Percentiles rank a stretch among this genome's conserved stretches.
Evolutionary conservation across 768 basidiomycete species (phyloP).

Genomic region (Hydnomerulius pinastri): DNA sequence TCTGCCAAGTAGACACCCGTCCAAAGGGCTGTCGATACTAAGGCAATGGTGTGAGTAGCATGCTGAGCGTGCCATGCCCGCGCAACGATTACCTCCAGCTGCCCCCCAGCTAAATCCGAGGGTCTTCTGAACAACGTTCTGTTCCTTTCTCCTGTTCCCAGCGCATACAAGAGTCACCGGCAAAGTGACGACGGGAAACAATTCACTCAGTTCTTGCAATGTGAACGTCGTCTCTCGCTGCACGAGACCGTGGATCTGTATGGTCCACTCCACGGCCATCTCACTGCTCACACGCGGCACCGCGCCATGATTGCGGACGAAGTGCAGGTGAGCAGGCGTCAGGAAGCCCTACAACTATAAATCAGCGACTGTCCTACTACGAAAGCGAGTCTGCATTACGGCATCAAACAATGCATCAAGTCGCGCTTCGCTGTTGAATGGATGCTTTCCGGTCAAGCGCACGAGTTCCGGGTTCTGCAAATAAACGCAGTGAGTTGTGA

Average conservation of each 20-base stretch:
- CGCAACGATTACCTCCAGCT: slow-evolving; percentile 33
- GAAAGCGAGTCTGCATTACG: slow-evolving; percentile 14
- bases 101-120: slow-evolving; percentile 61
- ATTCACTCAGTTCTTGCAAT: slow-evolving; percentile 43
- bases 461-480: slow-evolving; percentile 40
- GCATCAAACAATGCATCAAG: slow-evolving; percentile 45
- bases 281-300: slow-evolving; percentile 49
- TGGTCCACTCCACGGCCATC: slow-evolving; percentile 42
- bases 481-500: neutral
- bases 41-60: slow-evolving; percentile 3
- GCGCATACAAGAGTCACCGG: slow-evolving; percentile 67
- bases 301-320: slow-evolving; percentile 64
- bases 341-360: slow-evolving; percentile 46
- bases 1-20: slow-evolving; percentile 62
- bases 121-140: slow-evolving; percentile 58
- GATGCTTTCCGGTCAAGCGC: slow-evolving; percentile 59
- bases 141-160: slow-evolving; percentile 66
- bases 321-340: slow-evolving; percentile 55
- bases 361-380: neutral
- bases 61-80: neutral
- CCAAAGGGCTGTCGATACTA: slow-evolving; percentile 55
- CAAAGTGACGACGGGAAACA: slow-evolving; percentile 55
- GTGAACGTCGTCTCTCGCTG: slow-evolving; percentile 39
- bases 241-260: slow-evolving; percentile 44
- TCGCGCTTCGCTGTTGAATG: slow-evolving; percentile 58